A percentile compares a stretch with the other conserved stretches of the same genome.
phyloP scores from a whole-genome alignment of 2,329 filamentous ascomycete species.

The Aspergillus arachidicola region DNA sequence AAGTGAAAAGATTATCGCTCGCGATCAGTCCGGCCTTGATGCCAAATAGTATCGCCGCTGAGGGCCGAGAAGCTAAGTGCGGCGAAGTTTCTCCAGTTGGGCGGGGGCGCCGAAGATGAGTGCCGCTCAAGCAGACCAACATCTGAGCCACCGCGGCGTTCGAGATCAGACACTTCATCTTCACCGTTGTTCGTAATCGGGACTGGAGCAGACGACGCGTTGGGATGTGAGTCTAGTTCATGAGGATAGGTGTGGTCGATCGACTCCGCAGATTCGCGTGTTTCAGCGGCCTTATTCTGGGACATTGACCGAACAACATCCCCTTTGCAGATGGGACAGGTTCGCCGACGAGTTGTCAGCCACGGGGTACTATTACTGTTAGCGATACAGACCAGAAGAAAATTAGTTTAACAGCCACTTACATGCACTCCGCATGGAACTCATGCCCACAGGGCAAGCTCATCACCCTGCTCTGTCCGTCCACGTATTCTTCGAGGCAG shows the following conservation, averaged over 20 bases:
- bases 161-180: slow-evolving; percentile 45
- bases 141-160: slow-evolving; percentile 41
- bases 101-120: slow-evolving; percentile 35
- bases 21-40: slow-evolving; percentile 43
- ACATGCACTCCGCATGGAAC: slow-evolving; percentile 99
- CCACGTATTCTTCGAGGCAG: slow-evolving; percentile 93
- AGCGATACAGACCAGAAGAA: slow-evolving; percentile 17
- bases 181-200: slow-evolving; percentile 45
- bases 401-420: slow-evolving; percentile 50
- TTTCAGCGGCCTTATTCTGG: slow-evolving; percentile 33
- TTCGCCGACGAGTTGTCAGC: slow-evolving; percentile 90
- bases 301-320: slow-evolving; percentile 77
- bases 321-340: slow-evolving; percentile 98
- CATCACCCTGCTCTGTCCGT: slow-evolving; percentile 94
- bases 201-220: slow-evolving; percentile 54
- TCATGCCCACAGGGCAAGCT: slow-evolving; percentile 96
- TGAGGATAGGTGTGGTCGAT: slow-evolving; percentile 46
- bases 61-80: slow-evolving; percentile 49
- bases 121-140: slow-evolving; percentile 38
- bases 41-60: slow-evolving; percentile 51
- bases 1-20: slow-evolving; percentile 32
- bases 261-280: slow-evolving; percentile 39
- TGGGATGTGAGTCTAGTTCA: slow-evolving; percentile 48
- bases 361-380: slow-evolving; percentile 74
- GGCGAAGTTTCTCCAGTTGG: slow-evolving; percentile 48